Evolutionary conservation across 208 protist genomes (phyloP).

Genomic region (Phytomonas sp.): DNA sequence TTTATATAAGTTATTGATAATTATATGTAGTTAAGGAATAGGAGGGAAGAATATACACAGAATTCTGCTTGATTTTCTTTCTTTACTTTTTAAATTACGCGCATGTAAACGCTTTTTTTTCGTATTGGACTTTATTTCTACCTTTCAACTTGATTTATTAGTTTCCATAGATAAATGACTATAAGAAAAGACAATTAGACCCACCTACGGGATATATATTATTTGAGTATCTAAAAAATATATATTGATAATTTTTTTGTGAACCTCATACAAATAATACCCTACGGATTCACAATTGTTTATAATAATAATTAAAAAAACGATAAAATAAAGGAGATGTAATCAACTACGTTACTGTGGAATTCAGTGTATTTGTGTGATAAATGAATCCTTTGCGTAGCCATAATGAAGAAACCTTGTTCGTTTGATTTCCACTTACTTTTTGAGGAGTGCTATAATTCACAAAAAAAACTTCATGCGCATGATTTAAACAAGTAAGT

Average conservation of each 20-base stretch:
- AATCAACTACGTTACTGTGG: not conserved
- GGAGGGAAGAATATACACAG: not conserved
- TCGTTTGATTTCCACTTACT: not conserved
- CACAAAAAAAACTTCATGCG: not conserved
- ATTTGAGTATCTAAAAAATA: not conserved
- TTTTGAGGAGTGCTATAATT: not conserved
- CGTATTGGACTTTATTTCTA: not conserved
- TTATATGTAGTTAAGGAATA: not conserved
- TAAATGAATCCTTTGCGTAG: not conserved
- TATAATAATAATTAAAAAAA: not conserved
- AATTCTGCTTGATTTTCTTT: slow-evolving; percentile 4
- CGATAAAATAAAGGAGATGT: not conserved
- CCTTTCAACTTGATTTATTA: slow-evolving; percentile 4
- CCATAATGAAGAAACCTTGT: not conserved
- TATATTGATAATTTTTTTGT: not conserved
- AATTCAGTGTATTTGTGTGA: not conserved
- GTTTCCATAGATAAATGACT: not conserved
- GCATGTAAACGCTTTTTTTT: not conserved
- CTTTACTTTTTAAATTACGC: not conserved
- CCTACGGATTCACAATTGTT: not conserved
- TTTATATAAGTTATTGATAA: not conserved
- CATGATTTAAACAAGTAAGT: not conserved
- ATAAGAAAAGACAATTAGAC: not conserved
- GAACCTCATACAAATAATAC: not conserved
- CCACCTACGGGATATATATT: not conserved